These are phyloP conservation scores for Chlorella sp. DNA, from an alignment of 139 green algal species.

Conservation along the genomic window DNA sequence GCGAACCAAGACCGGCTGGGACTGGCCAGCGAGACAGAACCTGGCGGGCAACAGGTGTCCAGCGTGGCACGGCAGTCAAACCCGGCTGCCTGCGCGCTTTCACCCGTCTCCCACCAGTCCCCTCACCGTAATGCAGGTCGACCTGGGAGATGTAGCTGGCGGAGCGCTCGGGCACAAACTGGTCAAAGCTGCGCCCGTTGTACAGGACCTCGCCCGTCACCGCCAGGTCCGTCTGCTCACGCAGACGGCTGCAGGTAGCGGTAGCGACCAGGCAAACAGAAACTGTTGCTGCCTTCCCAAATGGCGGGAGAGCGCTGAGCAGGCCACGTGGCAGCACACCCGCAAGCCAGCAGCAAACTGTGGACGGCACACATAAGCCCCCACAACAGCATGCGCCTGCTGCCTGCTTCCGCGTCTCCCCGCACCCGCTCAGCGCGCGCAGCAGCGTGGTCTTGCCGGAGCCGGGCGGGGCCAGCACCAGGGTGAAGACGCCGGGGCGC, in stretches of 20 bases:
- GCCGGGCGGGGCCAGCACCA: constrained; percentile 74
- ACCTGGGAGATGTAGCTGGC: constrained; percentile 64
- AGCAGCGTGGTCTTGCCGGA: constrained; percentile 74
- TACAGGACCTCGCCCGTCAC: constrained; percentile 14
- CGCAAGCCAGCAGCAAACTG: not conserved
- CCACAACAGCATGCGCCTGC: not conserved
- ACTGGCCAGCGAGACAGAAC: no score
- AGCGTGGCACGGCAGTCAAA: no score
- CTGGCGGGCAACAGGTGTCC: no score
- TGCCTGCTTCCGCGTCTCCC: no score
- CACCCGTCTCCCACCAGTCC: no score
- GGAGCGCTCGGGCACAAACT: constrained; percentile 62
- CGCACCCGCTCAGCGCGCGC: constrained; percentile 57
- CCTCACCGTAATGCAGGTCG: constrained; percentile 49
- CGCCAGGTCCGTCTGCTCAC: not conserved
- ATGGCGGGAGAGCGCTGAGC: no score
- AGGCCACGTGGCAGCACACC: no score
- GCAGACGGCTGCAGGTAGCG: not conserved
- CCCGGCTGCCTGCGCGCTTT: no score
- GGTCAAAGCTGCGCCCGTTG: constrained; percentile 42
- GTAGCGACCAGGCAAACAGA: no score
- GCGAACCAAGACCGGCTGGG: no score
- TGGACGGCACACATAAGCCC: not conserved
- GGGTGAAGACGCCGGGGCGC: constrained; percentile 45
- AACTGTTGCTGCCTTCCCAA: no score